Conservation (phyloP, 352 stramenopile species). For the Globisporangium echinulatum region DNA sequence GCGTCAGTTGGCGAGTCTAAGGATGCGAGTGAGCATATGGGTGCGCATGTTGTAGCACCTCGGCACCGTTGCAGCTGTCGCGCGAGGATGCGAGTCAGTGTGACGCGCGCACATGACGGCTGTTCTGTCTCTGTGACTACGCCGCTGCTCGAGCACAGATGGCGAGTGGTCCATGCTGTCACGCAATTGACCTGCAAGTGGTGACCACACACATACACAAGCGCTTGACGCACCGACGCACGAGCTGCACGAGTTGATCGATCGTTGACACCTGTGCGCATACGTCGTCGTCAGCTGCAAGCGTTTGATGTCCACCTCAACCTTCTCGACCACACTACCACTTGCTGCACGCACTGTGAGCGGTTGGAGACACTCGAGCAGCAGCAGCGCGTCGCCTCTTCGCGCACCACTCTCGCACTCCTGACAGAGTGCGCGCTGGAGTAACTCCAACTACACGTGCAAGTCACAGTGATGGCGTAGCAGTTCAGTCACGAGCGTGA, state of each 20-base stretch:
- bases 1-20: too few species aligned
- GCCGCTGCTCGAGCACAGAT: background rate
- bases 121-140: background rate
- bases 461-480: background rate
- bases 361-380: background rate
- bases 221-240: background rate
- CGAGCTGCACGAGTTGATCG: background rate
- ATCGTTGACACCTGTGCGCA: background rate
- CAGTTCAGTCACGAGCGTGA: background rate
- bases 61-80: constrained; percentile 6
- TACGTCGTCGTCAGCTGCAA: background rate
- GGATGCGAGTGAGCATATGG: too few species aligned
- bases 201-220: background rate
- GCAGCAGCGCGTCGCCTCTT: background rate
- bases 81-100: background rate
- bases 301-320: background rate
- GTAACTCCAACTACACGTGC: background rate
- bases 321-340: background rate
- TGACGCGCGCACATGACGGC: background rate
- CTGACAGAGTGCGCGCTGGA: background rate
- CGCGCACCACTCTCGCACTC: background rate
- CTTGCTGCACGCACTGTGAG: background rate
- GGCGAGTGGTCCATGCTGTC: background rate
- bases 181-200: background rate
- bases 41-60: constrained; percentile 1